Evolutionary conservation across 345 rosid species (phyloP).

Genomic region (Eucalyptus marginata): DNA sequence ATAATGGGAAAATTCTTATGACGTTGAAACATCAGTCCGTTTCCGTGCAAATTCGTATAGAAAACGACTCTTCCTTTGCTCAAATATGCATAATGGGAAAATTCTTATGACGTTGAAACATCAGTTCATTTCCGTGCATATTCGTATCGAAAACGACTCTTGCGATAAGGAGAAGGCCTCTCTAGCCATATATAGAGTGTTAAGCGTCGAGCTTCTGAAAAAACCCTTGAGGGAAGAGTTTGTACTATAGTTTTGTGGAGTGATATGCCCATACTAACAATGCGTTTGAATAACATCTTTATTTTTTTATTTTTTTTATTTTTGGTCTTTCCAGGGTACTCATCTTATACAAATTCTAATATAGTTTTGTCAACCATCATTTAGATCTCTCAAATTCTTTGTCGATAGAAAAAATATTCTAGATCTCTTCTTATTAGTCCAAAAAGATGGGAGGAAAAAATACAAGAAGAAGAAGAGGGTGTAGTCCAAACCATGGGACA

Average conservation of each 20-base stretch:
- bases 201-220: background rate
- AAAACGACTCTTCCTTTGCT: background rate
- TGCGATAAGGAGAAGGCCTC: background rate
- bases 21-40: background rate
- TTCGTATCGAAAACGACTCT: background rate
- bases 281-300: background rate
- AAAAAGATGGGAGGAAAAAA: background rate
- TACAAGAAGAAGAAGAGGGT: background rate
- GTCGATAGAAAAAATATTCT: background rate
- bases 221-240: background rate
- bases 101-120: no score
- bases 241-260: background rate
- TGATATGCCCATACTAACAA: background rate
- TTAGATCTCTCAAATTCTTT: background rate
- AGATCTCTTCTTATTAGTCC: background rate
- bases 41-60: fast-evolving
- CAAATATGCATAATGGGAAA: no score
- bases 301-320: no score
- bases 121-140: no score
- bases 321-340: background rate
- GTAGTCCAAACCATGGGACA: background rate
- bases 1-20: background rate
- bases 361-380: background rate
- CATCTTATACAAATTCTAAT: background rate
- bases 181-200: background rate